Evolutionary conservation across 306 rosid genomes (phyloP).

Genomic region (Cicer judaicum): DNA sequence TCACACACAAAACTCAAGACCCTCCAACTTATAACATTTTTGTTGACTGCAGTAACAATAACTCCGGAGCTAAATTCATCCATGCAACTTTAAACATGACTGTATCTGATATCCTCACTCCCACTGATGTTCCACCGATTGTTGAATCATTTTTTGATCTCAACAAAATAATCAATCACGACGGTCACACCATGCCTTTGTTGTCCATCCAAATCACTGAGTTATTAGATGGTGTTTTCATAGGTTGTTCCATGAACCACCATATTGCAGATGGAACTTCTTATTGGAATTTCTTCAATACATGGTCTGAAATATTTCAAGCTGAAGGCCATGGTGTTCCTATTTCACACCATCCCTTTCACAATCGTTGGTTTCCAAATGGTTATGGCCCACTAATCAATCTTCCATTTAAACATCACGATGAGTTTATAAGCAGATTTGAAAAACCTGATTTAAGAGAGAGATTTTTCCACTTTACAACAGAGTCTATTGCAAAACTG

Average conservation of each 20-base stretch:
- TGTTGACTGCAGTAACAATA: slow-evolving; percentile 49
- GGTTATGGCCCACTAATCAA: slow-evolving; percentile 45
- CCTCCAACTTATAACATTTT: slow-evolving; percentile 42
- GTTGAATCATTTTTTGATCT: slow-evolving; percentile 65
- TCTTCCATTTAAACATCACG: slow-evolving; percentile 56
- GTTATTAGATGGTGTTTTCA: slow-evolving; percentile 62
- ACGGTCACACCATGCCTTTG: slow-evolving; percentile 63
- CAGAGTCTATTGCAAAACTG: slow-evolving; percentile 58
- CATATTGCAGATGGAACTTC: slow-evolving; percentile 60
- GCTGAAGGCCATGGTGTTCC: not conserved
- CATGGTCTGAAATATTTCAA: slow-evolving; percentile 61
- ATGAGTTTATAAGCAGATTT: slow-evolving; percentile 54
- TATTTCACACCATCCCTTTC: slow-evolving; percentile 51
- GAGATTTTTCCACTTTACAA: slow-evolving; percentile 63
- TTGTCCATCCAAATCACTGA: slow-evolving; percentile 66
- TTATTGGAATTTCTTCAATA: slow-evolving; percentile 66
- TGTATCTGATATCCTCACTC: slow-evolving; percentile 58
- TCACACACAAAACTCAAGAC: slow-evolving; percentile 39
- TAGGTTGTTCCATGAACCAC: slow-evolving; percentile 74
- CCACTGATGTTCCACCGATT: slow-evolving; percentile 52
- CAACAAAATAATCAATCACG: slow-evolving; percentile 60
- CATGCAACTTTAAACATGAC: slow-evolving; percentile 54
- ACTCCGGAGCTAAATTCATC: slow-evolving; percentile 57
- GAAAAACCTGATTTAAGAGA: slow-evolving; percentile 41
- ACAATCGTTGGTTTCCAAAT: slow-evolving; percentile 59